Percentiles rank a stretch among this genome's conserved stretches.
Conservation (phyloP, 2,329 filamentous ascomycete species). For the Calonectria henricotiae region DNA sequence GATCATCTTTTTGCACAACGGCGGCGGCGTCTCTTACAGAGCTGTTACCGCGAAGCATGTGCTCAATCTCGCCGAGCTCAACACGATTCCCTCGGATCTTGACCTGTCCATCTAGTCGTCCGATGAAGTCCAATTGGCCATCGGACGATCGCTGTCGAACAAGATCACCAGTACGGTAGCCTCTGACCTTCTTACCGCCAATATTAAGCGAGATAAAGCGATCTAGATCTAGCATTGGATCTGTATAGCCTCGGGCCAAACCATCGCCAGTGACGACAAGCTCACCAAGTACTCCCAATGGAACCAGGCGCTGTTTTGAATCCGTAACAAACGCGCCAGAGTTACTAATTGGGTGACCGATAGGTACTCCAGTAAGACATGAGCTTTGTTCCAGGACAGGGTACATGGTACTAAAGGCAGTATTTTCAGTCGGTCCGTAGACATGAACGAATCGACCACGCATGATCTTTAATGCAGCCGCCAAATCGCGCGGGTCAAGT, state of each 20-base stretch:
- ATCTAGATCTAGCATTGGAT: background rate
- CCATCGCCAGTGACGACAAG: background rate
- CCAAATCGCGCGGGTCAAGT: background rate
- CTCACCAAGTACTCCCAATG: background rate
- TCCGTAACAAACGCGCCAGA: background rate
- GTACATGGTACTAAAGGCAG: background rate
- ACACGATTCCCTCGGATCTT: conserved; percentile 72
- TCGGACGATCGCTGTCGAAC: background rate
- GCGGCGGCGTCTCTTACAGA: too few relatives aligned
- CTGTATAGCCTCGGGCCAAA: background rate
- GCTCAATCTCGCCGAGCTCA: conserved; percentile 60
- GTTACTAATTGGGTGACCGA: background rate
- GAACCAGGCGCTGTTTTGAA: background rate
- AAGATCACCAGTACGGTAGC: background rate
- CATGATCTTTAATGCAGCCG: background rate
- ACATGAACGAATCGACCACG: background rate
- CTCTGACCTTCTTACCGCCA: background rate
- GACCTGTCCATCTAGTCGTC: conserved; percentile 72
- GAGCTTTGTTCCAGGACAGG: background rate
- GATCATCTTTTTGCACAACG: too few relatives aligned
- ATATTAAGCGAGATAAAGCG: background rate
- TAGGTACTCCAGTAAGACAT: background rate
- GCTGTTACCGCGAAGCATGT: background rate
- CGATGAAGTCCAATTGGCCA: conserved; percentile 57
- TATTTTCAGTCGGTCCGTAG: background rate